phyloP scores from a whole-genome alignment of 148 eudicot genomes.

The Fallopia convolvulus region DNA sequence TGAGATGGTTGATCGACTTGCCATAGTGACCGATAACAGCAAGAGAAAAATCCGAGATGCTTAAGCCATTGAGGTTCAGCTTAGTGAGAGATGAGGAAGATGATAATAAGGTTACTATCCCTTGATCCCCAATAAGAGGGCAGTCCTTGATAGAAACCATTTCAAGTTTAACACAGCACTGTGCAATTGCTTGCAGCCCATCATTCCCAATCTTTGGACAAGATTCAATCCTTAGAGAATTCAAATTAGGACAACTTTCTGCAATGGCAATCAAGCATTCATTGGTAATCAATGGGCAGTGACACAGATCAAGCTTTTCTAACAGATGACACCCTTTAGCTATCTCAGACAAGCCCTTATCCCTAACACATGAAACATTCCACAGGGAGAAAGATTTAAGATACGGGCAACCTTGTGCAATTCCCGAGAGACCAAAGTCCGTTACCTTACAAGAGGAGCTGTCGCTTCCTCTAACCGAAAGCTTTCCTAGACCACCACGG shows the following conservation, averaged over 20 bases:
- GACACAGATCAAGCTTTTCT: conserved; percentile 68
- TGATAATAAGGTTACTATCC: conserved; percentile 56
- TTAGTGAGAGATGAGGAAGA: conserved; percentile 38
- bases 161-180: conserved; percentile 51
- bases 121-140: conserved; percentile 75
- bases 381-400: conserved; percentile 58
- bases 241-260: conserved; percentile 60
- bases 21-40: conserved; percentile 77
- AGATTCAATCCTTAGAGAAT: conserved; percentile 55
- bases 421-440: conserved; percentile 52
- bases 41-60: conserved; percentile 69
- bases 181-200: conserved; percentile 58
- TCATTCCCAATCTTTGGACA: conserved; percentile 65
- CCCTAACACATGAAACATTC: conserved; percentile 51
- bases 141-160: conserved; percentile 62
- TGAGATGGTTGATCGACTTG: conserved; percentile 57
- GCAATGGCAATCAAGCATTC: conserved; percentile 69
- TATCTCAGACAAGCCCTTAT: conserved; percentile 70
- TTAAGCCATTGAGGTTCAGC: conserved; percentile 55
- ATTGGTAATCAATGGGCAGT: conserved; percentile 57
- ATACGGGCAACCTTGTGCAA: conserved; percentile 77
- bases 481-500: conserved; percentile 94
- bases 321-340: conserved; percentile 60
- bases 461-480: conserved; percentile 51
- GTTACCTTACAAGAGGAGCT: conserved; percentile 40